These are phyloP conservation scores for Aspergillus nomiae DNA, from an alignment of 2,329 filamentous ascomycete genomes.

Conservation along the genomic window DNA sequence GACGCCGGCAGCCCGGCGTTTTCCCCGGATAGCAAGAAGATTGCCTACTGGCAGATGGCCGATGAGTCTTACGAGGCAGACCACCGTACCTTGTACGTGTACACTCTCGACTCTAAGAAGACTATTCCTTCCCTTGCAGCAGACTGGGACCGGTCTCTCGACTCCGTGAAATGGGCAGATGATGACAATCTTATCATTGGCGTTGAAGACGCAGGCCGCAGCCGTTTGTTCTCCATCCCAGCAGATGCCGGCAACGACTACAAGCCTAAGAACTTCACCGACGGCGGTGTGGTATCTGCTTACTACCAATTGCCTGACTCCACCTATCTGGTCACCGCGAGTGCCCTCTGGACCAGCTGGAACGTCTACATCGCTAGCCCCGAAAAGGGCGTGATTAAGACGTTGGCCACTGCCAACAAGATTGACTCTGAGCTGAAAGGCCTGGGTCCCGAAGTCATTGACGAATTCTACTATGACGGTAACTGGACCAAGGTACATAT, in stretches of 20 bases:
- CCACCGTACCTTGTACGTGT: conserved; percentile 55
- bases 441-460: conserved; percentile 36
- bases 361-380: conserved; percentile 37
- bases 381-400: conserved; percentile 27
- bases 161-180: conserved; percentile 53
- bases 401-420: conserved; percentile 40
- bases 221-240: conserved; percentile 41
- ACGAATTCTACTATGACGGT: conserved; percentile 41
- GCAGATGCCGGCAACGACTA: conserved; percentile 33
- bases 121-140: conserved; percentile 42
- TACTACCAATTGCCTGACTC: conserved; percentile 34
- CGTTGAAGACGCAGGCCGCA: conserved; percentile 69
- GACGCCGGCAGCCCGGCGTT: conserved; percentile 68
- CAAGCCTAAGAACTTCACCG: conserved; percentile 40
- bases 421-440: conserved; percentile 42
- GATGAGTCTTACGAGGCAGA: conserved; percentile 79
- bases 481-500: conserved; percentile 38
- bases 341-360: conserved; percentile 39
- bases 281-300: conserved; percentile 32
- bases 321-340: conserved; percentile 35
- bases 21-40: conserved; percentile 68
- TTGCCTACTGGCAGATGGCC: conserved; percentile 80
- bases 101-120: conserved; percentile 35
- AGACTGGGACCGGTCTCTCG: conserved; percentile 57
- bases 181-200: conserved; percentile 69